Percentiles rank a stretch among this genome's conserved stretches.
These are phyloP conservation scores for Fagus crenata DNA, from an alignment of 306 rosid genomes.

Conservation along the genomic window DNA sequence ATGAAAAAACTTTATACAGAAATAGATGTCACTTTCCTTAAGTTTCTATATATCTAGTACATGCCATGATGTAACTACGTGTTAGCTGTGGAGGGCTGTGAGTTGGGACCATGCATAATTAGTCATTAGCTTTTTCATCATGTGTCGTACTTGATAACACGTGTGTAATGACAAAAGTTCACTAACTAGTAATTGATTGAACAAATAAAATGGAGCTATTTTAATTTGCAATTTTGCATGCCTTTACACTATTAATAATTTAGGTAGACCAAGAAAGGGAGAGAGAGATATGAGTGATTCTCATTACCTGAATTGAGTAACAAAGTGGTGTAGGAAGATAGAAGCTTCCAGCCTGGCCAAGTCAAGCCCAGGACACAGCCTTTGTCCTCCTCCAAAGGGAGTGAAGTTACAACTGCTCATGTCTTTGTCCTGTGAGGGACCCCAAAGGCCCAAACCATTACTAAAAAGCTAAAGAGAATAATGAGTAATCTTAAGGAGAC, in stretches of 20 bases:
- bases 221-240: too few species aligned
- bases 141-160: background rate
- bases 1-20: background rate
- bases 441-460: conserved; percentile 14
- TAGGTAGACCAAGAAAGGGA: background rate
- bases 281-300: background rate
- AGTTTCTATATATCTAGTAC: background rate
- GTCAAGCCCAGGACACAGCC: conserved; percentile 94
- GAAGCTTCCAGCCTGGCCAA: conserved; percentile 90
- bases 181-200: background rate
- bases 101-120: background rate
- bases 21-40: background rate
- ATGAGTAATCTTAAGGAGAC: too few species aligned
- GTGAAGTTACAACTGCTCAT: conserved; percentile 67
- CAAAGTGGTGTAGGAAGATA: conserved; percentile 78
- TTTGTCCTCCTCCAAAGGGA: conserved; percentile 97
- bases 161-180: background rate
- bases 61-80: background rate
- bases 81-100: background rate
- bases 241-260: background rate
- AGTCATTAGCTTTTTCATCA: background rate
- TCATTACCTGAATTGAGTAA: conserved; percentile 80
- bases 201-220: background rate
- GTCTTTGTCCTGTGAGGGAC: conserved; percentile 61
- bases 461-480: background rate